A percentile compares a stretch with the other conserved stretches of the same genome.
phyloP scores from a whole-genome alignment of 768 basidiomycete genomes.

The Suillus tomentosus region DNA sequence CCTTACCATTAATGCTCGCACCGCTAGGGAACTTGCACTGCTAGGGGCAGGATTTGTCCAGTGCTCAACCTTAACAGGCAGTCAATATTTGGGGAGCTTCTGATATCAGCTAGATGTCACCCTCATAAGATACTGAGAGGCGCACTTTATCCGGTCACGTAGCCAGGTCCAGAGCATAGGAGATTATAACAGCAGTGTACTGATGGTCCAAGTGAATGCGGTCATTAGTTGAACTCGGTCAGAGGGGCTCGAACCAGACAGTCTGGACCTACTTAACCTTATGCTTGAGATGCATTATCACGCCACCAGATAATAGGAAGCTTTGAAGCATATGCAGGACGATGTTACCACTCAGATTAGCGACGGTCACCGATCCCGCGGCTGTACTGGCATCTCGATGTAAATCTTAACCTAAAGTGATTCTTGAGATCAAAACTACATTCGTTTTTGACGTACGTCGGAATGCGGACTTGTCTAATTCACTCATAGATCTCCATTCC shows the following conservation, averaged over 20 bases:
- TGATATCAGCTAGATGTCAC: constrained; percentile 66
- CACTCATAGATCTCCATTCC: constrained; percentile 48
- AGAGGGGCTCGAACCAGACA: neutral
- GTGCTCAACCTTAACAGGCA: constrained; percentile 54
- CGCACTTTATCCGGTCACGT: constrained; percentile 47
- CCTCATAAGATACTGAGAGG: constrained; percentile 56
- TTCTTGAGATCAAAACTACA: constrained; percentile 11
- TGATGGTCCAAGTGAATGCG: constrained; percentile 56
- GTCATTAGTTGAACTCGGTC: constrained; percentile 46
- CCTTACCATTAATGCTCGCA: constrained; percentile 58
- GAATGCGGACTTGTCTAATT: constrained; percentile 41
- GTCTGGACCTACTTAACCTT: constrained; percentile 17
- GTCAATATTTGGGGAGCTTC: constrained; percentile 7
- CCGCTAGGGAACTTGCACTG: constrained; percentile 37
- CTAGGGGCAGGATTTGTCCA: constrained; percentile 51
- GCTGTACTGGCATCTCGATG: constrained; percentile 45
- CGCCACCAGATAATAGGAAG: constrained; percentile 46
- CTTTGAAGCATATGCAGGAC: constrained; percentile 36
- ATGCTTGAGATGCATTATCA: constrained; percentile 48
- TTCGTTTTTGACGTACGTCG: constrained; percentile 31
- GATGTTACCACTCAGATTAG: constrained; percentile 34
- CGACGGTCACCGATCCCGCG: constrained; percentile 38
- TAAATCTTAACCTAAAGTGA: constrained; percentile 41
- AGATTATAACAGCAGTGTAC: constrained; percentile 61
- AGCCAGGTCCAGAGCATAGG: constrained; percentile 58